Base-by-base conservation (phyloP, 2,329 filamentous ascomycete genomes). In the Nothopassalora personata region DNA sequence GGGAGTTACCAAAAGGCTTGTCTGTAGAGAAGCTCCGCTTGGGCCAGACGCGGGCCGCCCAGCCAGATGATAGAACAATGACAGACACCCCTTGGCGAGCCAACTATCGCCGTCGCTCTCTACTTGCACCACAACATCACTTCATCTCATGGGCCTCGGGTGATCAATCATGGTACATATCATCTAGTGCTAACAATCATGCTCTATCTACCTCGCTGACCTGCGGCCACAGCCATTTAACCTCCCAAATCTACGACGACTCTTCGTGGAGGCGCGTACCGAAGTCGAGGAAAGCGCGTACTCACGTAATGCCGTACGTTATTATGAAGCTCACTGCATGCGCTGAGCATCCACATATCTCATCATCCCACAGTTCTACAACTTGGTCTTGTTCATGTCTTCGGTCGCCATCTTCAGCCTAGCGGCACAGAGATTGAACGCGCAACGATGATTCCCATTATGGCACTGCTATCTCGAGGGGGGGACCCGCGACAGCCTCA, bases 221-320 rank as follows among this genome's bases (percentile, higher is more conserved):
- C 19, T 15, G 7, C 13, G 30, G 13, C 15, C 19, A 30, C 54
- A 81, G 78, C 71, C 89, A 79, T 89, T 88, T 43, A 92, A 86
- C 72, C 85, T 97, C 54, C 94, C 94, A 36, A 97, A 99, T 72
- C 83, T 99, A n/a, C 87, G 94, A 53, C 89, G 94, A 13, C 86
- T 99, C 60, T 97, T 99, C 71, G 93, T 97, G 55, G 93, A 97
- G 77, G 89, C 93, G 33, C 84, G 94, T 59, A 92, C 90, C 3
- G 93, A 97, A 71, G 87, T 89, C 56, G 94, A 99, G 74, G 94
- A 97, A 75, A 89, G 94, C 73, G 89, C 91, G 61, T 94, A 97
- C 67, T 97, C 94, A 13, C 83, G 94, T 66, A 95, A 87, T 75
- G 94, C 94, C 54, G 94, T 97, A 78, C 71, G 89, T 76, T 11